These are phyloP conservation scores for Eucalyptus cloeziana DNA, from an alignment of 345 rosid genomes.

Conservation along the genomic window DNA sequence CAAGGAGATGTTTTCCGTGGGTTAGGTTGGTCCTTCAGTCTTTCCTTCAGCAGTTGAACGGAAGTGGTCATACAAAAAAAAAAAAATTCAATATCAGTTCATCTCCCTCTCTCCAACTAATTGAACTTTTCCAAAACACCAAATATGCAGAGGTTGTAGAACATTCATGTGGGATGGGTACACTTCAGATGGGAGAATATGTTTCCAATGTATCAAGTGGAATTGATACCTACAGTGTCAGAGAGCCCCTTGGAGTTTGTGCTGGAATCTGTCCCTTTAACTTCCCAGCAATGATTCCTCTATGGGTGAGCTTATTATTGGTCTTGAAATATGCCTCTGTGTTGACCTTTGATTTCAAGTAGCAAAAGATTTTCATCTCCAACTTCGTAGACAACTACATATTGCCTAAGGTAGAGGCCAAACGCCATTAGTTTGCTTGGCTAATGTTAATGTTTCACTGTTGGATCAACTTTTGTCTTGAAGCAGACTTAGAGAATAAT, in stretches of 20 bases:
- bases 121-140: background rate
- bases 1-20: conserved; percentile 99
- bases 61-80: background rate
- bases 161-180: conserved; percentile 97
- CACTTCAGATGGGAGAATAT: conserved; percentile 94
- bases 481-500: background rate
- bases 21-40: conserved; percentile 36
- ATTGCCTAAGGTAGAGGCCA: background rate
- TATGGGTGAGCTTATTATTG: conserved; percentile 50
- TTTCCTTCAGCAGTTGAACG: background rate
- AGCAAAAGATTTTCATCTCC: background rate
- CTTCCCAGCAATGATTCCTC: conserved; percentile 99
- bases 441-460: background rate
- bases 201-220: conserved; percentile 83
- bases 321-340: background rate
- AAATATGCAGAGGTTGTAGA: conserved; percentile 80
- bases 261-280: conserved; percentile 99
- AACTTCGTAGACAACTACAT: background rate
- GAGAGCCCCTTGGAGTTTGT: conserved; percentile 97
- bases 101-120: background rate
- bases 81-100: background rate
- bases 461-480: background rate
- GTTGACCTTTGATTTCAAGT: background rate
- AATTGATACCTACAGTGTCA: conserved; percentile 82
- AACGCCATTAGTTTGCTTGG: background rate